Evolutionary conservation across 2,329 filamentous ascomycete species (phyloP).

Genomic region (Aspergillus felis): DNA sequence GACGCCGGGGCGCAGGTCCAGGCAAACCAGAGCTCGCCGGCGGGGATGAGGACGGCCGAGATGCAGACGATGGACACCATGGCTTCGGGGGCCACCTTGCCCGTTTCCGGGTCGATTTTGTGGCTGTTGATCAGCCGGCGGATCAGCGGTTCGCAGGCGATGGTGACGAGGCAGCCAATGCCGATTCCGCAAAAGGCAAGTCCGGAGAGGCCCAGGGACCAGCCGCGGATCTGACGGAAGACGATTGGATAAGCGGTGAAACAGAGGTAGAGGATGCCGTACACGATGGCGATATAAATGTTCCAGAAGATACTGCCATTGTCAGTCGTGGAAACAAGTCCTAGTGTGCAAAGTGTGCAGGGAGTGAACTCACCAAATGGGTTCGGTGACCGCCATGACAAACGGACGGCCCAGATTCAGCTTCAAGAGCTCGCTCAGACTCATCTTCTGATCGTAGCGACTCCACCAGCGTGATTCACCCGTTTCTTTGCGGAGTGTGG

Average conservation of each 20-base stretch:
- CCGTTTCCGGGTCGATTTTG: conserved; percentile 69
- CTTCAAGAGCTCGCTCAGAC: conserved; percentile 64
- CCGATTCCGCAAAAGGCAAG: conserved; percentile 73
- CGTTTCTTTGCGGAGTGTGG: conserved; percentile 61
- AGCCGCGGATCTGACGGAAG: conserved; percentile 70
- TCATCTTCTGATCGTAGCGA: conserved; percentile 69
- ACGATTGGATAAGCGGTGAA: conserved; percentile 89
- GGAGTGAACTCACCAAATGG: conserved; percentile 62
- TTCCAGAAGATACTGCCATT: conserved; percentile 65
- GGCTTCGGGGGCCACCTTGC: conserved; percentile 70
- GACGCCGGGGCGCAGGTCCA: conserved; percentile 77
- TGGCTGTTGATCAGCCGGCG: conserved; percentile 75
- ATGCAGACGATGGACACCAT: conserved; percentile 77
- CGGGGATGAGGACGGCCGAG: conserved; percentile 66
- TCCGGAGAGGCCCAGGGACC: conserved; percentile 68
- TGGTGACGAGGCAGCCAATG: conserved; percentile 52
- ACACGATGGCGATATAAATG: conserved; percentile 69
- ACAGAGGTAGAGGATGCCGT: conserved; percentile 82
- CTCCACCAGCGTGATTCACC: conserved; percentile 72
- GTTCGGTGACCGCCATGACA: conserved; percentile 72
- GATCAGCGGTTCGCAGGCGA: conserved; percentile 61
- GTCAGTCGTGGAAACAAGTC: conserved; percentile 1
- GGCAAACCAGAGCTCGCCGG: conserved; percentile 80
- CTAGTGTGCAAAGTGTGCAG: no score
- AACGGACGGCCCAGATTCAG: conserved; percentile 75